These are phyloP conservation scores for Cyclotella kingstonii DNA, from an alignment of 108 stramenopile genomes.

Conservation along the genomic window DNA sequence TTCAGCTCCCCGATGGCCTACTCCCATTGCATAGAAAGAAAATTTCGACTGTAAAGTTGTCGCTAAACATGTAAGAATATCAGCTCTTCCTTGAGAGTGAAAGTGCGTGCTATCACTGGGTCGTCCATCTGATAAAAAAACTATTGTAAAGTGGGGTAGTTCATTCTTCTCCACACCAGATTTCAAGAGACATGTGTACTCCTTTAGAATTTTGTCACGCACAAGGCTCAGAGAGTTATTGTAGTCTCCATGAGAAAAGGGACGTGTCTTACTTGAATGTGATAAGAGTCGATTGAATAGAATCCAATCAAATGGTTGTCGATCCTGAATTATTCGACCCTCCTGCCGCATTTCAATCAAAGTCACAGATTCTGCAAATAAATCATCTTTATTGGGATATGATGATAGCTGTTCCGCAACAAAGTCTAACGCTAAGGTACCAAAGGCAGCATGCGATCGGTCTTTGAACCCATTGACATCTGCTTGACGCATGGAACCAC, in stretches of 20 bases:
- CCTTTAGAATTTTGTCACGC: slow-evolving; percentile 17
- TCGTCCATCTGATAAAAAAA: slow-evolving; percentile 37
- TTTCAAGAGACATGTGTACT: slow-evolving; percentile 11
- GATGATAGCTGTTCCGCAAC: slow-evolving; percentile 55
- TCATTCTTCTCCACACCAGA: slow-evolving; percentile 23
- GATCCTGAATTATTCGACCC: slow-evolving; percentile 29
- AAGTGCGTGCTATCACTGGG: slow-evolving; percentile 24
- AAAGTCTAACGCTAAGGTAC: slow-evolving; percentile 57
- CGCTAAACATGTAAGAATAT: slow-evolving; percentile 13
- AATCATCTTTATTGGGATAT: slow-evolving; percentile 25
- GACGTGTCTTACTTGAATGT: slow-evolving; percentile 21
- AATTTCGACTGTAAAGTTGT: slow-evolving; percentile 19
- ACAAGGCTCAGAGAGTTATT: slow-evolving; percentile 21
- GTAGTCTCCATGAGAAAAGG: slow-evolving; percentile 43
- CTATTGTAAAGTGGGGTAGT: slow-evolving; percentile 24
- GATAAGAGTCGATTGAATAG: slow-evolving; percentile 53
- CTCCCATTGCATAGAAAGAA: slow-evolving; percentile 39
- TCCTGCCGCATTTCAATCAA: slow-evolving; percentile 53
- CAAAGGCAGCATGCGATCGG: slow-evolving; percentile 52
- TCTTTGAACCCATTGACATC: slow-evolving; percentile 52
- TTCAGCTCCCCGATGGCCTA: slow-evolving; percentile 26
- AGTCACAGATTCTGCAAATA: slow-evolving; percentile 49
- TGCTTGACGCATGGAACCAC: slow-evolving; percentile 51
- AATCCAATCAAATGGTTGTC: slow-evolving; percentile 60
- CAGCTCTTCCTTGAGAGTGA: not conserved